phyloP scores from a whole-genome alignment of 306 rosid species.

The Cicer yamashitae region DNA sequence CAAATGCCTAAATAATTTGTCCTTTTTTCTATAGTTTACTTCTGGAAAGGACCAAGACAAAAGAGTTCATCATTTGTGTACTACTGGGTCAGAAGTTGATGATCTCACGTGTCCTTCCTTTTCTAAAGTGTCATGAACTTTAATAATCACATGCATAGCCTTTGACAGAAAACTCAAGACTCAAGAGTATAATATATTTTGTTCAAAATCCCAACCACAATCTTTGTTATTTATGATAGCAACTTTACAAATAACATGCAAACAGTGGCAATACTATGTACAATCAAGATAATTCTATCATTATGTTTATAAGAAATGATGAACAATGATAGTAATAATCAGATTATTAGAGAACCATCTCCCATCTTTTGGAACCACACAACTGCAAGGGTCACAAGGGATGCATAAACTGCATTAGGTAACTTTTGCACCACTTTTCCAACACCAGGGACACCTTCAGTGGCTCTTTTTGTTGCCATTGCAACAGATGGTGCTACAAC shows the following conservation, averaged over 20 bases:
- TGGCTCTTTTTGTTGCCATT: conserved; percentile 79
- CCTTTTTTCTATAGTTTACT: background rate
- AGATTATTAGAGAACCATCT: conserved; percentile 29
- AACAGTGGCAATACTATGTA: conserved; percentile 21
- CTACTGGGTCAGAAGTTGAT: background rate
- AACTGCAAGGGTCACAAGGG: conserved; percentile 65
- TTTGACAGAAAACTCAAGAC: conserved; percentile 23
- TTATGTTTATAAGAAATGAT: conserved; percentile 29
- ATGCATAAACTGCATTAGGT: conserved; percentile 77
- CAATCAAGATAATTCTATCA: conserved; percentile 18
- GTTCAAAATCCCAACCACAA: conserved; percentile 31
- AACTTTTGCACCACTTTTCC: conserved; percentile 76
- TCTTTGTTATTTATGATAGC: conserved; percentile 1
- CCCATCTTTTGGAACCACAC: conserved; percentile 57
- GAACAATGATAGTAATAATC: background rate
- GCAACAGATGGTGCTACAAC: conserved; percentile 86
- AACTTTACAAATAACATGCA: conserved; percentile 18
- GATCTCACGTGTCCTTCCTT: no score
- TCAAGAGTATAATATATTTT: conserved; percentile 8
- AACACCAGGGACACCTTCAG: conserved; percentile 85
- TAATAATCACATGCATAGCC: conserved; percentile 12
- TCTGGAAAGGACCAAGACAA: background rate
- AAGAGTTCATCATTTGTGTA: background rate
- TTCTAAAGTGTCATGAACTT: background rate
- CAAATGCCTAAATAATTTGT: background rate